Percentiles rank a stretch among this genome's conserved stretches.
phyloP scores from a whole-genome alignment of 1,139 yeast species.

The Pneumocystis oryctolagi region DNA sequence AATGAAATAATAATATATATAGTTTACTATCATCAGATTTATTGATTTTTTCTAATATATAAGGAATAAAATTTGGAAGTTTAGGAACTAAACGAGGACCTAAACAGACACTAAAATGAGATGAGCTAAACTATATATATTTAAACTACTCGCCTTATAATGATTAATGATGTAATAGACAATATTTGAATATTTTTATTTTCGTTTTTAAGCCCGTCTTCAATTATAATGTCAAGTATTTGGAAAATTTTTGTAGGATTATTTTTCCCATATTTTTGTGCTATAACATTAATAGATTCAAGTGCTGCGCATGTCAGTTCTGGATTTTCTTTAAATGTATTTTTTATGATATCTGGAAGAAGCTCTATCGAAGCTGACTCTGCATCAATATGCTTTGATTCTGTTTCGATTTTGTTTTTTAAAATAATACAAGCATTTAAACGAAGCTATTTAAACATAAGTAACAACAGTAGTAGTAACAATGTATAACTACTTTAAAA shows the following conservation, averaged over 20 bases:
- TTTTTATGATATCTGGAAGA: background rate
- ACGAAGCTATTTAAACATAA: background rate
- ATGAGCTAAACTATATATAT: background rate
- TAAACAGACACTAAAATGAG: slow-evolving; percentile 34
- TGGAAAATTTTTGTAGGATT: slow-evolving; percentile 36
- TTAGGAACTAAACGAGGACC: slow-evolving; percentile 80
- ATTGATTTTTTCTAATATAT: slow-evolving; percentile 37
- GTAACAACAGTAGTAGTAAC: background rate
- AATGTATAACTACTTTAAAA: background rate
- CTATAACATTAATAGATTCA: slow-evolving; percentile 50
- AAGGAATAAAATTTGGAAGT: slow-evolving; percentile 73
- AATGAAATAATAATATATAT: slow-evolving; percentile 28
- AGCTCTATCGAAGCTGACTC: background rate
- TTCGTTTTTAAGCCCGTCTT: slow-evolving; percentile 34
- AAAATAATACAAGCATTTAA: background rate
- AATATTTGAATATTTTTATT: slow-evolving; percentile 54
- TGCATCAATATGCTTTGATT: background rate
- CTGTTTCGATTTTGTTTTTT: background rate
- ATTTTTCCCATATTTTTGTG: slow-evolving; percentile 46
- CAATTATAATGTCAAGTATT: slow-evolving; percentile 38
- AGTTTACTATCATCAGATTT: background rate
- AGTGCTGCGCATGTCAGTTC: slow-evolving; percentile 22
- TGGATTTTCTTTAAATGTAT: background rate
- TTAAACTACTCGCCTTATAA: slow-evolving; percentile 26
- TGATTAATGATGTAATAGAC: slow-evolving; percentile 57